Conservation (phyloP, 805 yeast genomes). For the Schizosaccharomyces japonicus region DNA sequence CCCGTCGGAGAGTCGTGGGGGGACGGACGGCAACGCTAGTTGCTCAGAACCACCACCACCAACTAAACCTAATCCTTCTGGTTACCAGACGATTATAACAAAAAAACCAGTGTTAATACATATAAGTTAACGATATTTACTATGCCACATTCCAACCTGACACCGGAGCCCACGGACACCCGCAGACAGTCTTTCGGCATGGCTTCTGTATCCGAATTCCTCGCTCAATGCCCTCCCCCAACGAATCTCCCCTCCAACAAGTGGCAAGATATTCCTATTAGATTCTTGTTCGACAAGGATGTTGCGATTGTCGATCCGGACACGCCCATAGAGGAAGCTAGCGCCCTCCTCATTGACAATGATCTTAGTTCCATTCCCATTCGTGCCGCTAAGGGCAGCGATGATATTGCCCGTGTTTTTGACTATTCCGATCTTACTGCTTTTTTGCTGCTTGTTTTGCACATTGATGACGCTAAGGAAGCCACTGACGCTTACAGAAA, state of each 20-base stretch:
- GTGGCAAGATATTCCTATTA: background rate
- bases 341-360: slow-evolving; percentile 46
- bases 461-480: slow-evolving; percentile 13
- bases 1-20: too few relatives aligned
- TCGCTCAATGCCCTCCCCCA: background rate
- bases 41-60: too few relatives aligned
- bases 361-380: slow-evolving; percentile 77
- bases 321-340: slow-evolving; percentile 67
- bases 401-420: slow-evolving; percentile 54
- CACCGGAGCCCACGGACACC: too few relatives aligned
- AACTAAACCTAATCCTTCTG: too few relatives aligned
- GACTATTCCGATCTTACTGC: slow-evolving; percentile 83
- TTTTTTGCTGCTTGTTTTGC: slow-evolving; percentile 59
- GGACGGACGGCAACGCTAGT: too few relatives aligned
- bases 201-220: background rate
- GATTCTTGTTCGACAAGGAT: slow-evolving; percentile 25
- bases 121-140: too few relatives aligned
- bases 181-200: background rate
- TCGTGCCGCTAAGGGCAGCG: slow-evolving; percentile 19
- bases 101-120: too few relatives aligned
- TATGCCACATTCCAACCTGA: too few relatives aligned
- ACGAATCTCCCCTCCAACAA: background rate
- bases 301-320: slow-evolving; percentile 43
- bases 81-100: too few relatives aligned
- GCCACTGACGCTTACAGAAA: background rate